Evolutionary conservation across 2,329 filamentous ascomycete species (phyloP).

Genomic region (Colletotrichum sp.): DNA sequence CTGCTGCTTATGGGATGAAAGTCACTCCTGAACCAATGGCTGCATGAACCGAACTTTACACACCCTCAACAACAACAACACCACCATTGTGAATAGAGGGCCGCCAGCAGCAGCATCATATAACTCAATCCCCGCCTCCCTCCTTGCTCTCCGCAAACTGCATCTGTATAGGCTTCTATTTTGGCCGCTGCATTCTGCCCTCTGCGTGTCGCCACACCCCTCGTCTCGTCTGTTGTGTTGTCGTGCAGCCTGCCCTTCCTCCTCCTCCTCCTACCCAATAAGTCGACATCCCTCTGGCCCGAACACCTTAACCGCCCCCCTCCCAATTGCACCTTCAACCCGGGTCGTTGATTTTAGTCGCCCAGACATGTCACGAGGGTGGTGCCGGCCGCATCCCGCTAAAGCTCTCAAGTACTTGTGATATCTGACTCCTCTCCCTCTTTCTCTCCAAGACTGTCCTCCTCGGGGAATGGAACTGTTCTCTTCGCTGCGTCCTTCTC

Average conservation of each 20-base stretch:
- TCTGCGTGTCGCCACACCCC: background rate
- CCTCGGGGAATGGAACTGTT: background rate
- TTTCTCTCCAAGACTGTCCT: background rate
- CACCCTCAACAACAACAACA: background rate
- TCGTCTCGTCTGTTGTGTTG: background rate
- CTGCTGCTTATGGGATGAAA: background rate
- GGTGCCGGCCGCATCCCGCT: background rate
- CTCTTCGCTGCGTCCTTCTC: background rate
- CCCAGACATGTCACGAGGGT: background rate
- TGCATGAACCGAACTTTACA: background rate
- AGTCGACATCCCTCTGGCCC: background rate
- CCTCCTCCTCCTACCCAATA: background rate
- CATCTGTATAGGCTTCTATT: background rate
- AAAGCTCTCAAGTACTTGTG: background rate
- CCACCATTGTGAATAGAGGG: background rate
- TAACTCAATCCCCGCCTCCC: background rate
- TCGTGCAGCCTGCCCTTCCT: background rate
- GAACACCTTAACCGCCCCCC: background rate
- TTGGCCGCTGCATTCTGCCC: background rate
- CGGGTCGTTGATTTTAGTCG: background rate
- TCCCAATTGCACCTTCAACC: background rate
- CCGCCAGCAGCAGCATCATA: background rate
- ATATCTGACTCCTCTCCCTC: background rate
- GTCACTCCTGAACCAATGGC: background rate
- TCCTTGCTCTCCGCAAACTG: background rate